These are phyloP conservation scores for Jatropha podagrica DNA, from an alignment of 441 rosid genomes.

Conservation along the genomic window DNA sequence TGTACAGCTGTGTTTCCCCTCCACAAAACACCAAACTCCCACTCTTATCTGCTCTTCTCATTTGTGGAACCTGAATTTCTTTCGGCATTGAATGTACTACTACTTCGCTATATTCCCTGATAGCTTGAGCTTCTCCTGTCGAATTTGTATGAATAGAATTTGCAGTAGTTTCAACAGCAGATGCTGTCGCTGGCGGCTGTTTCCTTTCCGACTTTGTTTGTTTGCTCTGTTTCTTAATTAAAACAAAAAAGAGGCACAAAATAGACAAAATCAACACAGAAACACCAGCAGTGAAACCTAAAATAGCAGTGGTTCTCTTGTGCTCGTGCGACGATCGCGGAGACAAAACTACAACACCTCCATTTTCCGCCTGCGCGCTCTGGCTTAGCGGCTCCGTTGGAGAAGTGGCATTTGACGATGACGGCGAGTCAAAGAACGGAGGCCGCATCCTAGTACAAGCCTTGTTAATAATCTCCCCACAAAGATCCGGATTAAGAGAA, in stretches of 20 bases:
- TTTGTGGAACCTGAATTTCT: conserved; percentile 32
- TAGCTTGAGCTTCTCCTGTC: conserved; percentile 15
- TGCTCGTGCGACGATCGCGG: conserved; percentile 42
- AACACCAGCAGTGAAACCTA: conserved; percentile 53
- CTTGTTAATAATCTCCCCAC: conserved; percentile 70
- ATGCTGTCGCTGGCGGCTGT: conserved; percentile 19
- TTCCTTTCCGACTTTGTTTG: conserved; percentile 22
- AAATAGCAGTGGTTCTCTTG: conserved; percentile 36
- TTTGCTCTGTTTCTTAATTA: conserved; percentile 41
- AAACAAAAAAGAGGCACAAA: conserved; percentile 34
- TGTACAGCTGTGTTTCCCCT: conserved; percentile 56
- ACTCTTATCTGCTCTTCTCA: conserved; percentile 44
- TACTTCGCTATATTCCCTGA: not conserved
- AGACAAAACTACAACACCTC: conserved; percentile 32
- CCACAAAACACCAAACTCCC: conserved; percentile 72
- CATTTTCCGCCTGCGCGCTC: conserved; percentile 48
- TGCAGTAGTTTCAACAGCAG: conserved; percentile 1
- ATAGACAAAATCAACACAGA: conserved; percentile 42
- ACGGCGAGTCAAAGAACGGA: conserved; percentile 51
- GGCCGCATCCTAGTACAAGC: conserved; percentile 48
- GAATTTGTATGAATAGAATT: not conserved
- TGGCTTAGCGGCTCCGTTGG: conserved; percentile 50
- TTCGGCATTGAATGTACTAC: conserved; percentile 19
- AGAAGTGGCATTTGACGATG: conserved; percentile 37
- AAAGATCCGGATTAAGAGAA: conserved; percentile 55